Evolutionary conservation across 2,329 filamentous ascomycete species (phyloP).

Genomic region (Apiospora pterosperma): DNA sequence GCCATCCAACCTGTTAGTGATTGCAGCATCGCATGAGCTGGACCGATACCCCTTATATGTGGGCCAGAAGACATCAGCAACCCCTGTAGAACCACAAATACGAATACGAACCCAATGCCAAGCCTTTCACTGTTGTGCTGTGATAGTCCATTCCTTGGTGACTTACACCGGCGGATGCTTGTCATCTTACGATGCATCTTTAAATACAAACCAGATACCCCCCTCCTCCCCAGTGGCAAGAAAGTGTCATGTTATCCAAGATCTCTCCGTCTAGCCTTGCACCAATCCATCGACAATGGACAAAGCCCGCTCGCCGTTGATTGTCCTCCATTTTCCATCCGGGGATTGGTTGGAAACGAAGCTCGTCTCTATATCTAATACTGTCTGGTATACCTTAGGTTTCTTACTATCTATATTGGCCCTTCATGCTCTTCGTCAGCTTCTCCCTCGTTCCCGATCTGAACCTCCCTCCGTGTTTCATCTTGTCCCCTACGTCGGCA

Average conservation of each 20-base stretch:
- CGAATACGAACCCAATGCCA: background rate
- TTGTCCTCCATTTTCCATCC: background rate
- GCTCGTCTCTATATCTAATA: background rate
- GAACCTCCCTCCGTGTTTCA: conserved; percentile 57
- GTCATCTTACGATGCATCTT: background rate
- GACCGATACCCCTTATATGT: background rate
- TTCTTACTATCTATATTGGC: background rate
- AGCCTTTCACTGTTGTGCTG: background rate
- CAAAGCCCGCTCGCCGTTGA: background rate
- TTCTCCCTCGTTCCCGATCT: conserved; percentile 40
- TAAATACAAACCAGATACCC: background rate
- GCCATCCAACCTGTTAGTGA: background rate
- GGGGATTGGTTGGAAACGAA: background rate
- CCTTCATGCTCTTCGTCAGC: conserved; percentile 15
- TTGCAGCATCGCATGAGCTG: background rate
- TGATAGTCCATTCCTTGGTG: background rate
- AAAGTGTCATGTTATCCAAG: background rate
- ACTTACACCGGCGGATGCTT: background rate
- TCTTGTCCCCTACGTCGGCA: conserved; percentile 62
- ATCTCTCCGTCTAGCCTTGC: background rate
- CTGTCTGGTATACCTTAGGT: background rate
- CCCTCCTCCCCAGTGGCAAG: background rate
- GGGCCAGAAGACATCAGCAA: background rate
- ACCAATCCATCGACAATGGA: background rate
- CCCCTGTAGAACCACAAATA: background rate